Percentiles rank a stretch among this genome's conserved stretches.
Evolutionary conservation across 495 filamentous ascomycete genomes (phyloP).

Genomic region (Lepidopterella palustris): DNA sequence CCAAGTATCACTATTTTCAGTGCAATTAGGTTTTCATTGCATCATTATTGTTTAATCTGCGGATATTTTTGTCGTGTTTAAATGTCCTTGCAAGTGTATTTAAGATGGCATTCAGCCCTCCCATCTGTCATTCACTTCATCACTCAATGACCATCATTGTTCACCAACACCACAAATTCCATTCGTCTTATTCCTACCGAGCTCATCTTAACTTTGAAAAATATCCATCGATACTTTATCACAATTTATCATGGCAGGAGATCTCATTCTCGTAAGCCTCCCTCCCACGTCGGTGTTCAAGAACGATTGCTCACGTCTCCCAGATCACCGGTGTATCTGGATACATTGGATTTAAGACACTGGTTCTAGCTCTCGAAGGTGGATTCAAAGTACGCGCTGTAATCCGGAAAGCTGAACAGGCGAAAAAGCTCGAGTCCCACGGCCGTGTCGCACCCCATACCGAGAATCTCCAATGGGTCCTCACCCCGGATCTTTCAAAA

Average conservation of each 20-base stretch:
- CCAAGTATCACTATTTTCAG: neutral
- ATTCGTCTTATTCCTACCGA: neutral
- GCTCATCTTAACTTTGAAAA: neutral
- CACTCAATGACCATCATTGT: too few relatives aligned
- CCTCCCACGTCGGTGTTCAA: neutral
- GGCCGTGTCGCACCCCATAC: slow-evolving; percentile 1
- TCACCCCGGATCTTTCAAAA: neutral
- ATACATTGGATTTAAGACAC: slow-evolving; percentile 8
- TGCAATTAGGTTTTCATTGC: slow-evolving; percentile 1
- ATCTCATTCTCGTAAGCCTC: slow-evolving; percentile 2
- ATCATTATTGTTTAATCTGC: neutral
- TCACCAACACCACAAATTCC: too few relatives aligned
- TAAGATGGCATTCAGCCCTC: slow-evolving; percentile 1
- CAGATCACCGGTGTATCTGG: slow-evolving; percentile 9
- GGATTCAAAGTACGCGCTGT: slow-evolving; percentile 3
- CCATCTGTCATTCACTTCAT: neutral
- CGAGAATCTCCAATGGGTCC: slow-evolving; percentile 1
- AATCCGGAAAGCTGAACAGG: slow-evolving; percentile 4
- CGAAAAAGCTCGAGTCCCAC: slow-evolving; percentile 2
- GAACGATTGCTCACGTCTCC: slow-evolving; percentile 1
- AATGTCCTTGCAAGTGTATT: neutral
- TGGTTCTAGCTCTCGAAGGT: slow-evolving; percentile 3
- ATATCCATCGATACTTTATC: neutral
- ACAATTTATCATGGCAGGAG: slow-evolving; percentile 2
- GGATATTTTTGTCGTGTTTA: slow-evolving; percentile 1